These are phyloP conservation scores for Colletotrichum karsti DNA, from an alignment of 2,329 filamentous ascomycete species.

Conservation along the genomic window DNA sequence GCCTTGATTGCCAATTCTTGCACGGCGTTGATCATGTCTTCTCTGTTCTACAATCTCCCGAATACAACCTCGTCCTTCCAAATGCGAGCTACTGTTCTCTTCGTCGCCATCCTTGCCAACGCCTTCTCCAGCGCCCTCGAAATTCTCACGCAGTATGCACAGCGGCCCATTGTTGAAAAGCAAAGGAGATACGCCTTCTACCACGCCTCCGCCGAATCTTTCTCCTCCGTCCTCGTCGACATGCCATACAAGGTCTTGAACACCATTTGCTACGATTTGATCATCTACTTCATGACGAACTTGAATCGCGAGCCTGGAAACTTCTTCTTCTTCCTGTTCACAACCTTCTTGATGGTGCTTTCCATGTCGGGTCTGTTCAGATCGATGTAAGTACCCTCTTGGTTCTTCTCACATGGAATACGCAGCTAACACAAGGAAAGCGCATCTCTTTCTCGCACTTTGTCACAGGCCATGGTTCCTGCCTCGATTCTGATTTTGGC, in stretches of 20 bases:
- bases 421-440: conserved; percentile 34
- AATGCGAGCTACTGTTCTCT: conserved; percentile 55
- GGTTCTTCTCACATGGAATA: no score
- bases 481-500: conserved; percentile 60
- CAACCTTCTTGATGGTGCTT: conserved; percentile 54
- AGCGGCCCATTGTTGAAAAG: conserved; percentile 38
- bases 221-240: conserved; percentile 25
- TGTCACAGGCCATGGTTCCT: conserved; percentile 62
- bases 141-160: conserved; percentile 34
- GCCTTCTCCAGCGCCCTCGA: conserved; percentile 50
- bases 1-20: conserved; percentile 52
- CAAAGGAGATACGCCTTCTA: conserved; percentile 40
- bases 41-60: conserved; percentile 57
- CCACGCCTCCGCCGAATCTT: conserved; percentile 36
- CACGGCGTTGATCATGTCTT: conserved; percentile 60
- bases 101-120: conserved; percentile 63
- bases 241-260: conserved; percentile 48
- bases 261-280: conserved; percentile 66
- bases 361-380: conserved; percentile 54
- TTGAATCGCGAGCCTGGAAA: conserved; percentile 62
- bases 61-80: conserved; percentile 53
- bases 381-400: conserved; percentile 40
- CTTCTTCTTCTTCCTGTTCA: conserved; percentile 61
- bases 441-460: conserved; percentile 53
- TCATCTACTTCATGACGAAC: conserved; percentile 73